A percentile compares a stretch with the other conserved stretches of the same genome.
Evolutionary conservation across 768 basidiomycete species (phyloP).

Genomic region (Hygrophorus russula): DNA sequence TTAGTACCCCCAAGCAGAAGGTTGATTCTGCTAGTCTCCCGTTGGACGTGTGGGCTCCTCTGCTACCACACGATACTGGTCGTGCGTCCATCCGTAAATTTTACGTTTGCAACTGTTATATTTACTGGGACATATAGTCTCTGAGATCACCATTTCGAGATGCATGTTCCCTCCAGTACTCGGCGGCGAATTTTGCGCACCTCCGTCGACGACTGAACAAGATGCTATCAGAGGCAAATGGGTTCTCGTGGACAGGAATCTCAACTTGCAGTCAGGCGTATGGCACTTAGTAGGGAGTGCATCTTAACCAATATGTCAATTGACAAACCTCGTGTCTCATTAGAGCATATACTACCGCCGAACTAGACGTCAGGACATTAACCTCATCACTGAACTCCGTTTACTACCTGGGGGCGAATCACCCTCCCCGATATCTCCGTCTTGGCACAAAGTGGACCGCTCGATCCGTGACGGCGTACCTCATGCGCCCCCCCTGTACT

Average conservation of each 20-base stretch:
- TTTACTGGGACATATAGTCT: slow-evolving; percentile 35
- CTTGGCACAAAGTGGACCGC: slow-evolving; percentile 54
- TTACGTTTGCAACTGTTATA: not conserved
- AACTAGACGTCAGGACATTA: slow-evolving; percentile 71
- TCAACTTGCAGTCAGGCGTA: slow-evolving; percentile 54
- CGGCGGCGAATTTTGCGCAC: slow-evolving; percentile 51
- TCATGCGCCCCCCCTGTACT: slow-evolving; percentile 41
- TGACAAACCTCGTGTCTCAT: not conserved
- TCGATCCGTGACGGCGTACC: slow-evolving; percentile 58
- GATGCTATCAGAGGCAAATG: slow-evolving; percentile 78
- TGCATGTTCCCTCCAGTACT: slow-evolving; percentile 58
- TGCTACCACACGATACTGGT: slow-evolving; percentile 68
- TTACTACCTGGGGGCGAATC: slow-evolving; percentile 48
- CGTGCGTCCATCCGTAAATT: slow-evolving; percentile 29
- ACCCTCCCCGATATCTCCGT: slow-evolving; percentile 22
- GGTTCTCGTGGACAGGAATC: slow-evolving; percentile 77
- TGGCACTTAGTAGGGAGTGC: slow-evolving; percentile 53
- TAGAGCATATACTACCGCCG: slow-evolving; percentile 75
- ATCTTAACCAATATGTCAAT: too few relatives aligned
- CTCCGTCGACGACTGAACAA: slow-evolving; percentile 54
- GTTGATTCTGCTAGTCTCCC: slow-evolving; percentile 63
- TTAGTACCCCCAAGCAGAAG: slow-evolving; percentile 24
- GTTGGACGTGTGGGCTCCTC: slow-evolving; percentile 68
- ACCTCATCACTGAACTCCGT: slow-evolving; percentile 63
- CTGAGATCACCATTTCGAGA: slow-evolving; percentile 62